phyloP scores from a whole-genome alignment of 495 filamentous ascomycete species.

The Podospora fimiseda region DNA sequence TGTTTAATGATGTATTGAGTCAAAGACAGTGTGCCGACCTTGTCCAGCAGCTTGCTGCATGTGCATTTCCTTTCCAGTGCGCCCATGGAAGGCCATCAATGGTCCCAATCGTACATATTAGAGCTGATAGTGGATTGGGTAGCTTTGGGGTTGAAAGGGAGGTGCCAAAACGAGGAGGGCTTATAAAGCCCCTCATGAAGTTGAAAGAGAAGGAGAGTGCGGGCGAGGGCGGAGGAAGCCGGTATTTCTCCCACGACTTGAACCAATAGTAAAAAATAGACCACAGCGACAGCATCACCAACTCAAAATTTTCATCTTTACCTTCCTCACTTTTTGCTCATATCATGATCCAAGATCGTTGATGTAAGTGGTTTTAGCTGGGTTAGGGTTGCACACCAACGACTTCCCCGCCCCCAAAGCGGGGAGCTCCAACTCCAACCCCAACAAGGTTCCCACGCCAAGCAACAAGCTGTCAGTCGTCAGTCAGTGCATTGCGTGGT shows the following conservation, averaged over 20 bases:
- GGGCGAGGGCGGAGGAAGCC: background rate
- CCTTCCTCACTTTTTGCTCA: background rate
- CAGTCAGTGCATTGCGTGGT: background rate
- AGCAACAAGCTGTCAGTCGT: conserved; percentile 7
- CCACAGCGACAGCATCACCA: too few relatives aligned
- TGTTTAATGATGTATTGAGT: conserved; percentile 85
- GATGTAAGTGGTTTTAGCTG: too few relatives aligned
- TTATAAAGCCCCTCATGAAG: conserved; percentile 7
- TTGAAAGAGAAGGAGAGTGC: conserved; percentile 2
- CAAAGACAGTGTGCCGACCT: conserved; percentile 59
- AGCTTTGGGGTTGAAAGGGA: background rate
- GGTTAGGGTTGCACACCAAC: conserved; percentile 11
- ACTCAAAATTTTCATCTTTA: too few relatives aligned
- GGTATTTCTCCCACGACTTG: too few relatives aligned
- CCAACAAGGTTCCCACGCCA: background rate
- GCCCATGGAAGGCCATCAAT: conserved; percentile 79
- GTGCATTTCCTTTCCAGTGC: conserved; percentile 87
- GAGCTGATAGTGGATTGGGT: conserved; percentile 8
- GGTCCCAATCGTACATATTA: conserved; percentile 62
- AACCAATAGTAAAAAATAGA: too few relatives aligned
- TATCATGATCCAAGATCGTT: too few relatives aligned
- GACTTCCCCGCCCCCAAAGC: background rate
- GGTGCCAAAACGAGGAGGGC: background rate
- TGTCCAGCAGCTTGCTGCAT: conserved; percentile 54
- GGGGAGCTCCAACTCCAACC: conserved; percentile 7